phyloP scores from a whole-genome alignment of 345 rosid genomes.

The Aurinia saxatilis region DNA sequence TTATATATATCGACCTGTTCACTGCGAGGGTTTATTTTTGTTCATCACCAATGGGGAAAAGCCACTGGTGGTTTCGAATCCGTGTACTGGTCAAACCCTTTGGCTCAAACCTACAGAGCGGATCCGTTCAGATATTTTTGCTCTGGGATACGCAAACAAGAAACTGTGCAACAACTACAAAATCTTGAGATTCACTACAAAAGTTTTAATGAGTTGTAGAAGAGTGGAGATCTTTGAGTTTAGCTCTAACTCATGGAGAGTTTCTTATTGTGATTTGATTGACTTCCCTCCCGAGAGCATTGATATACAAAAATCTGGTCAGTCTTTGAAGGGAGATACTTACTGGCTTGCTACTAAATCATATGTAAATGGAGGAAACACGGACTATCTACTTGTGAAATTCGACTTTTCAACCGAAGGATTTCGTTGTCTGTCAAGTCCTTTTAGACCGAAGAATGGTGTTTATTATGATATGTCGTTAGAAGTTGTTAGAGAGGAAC shows the following conservation, averaged over 20 bases:
- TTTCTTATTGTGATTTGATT: background rate
- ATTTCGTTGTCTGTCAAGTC: background rate
- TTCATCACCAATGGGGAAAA: background rate
- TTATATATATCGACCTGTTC: too few relatives aligned
- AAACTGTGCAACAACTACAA: background rate
- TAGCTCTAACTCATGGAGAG: background rate
- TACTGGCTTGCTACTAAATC: background rate
- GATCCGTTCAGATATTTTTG: background rate
- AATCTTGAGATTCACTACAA: background rate
- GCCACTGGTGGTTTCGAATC: background rate
- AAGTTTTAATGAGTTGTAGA: too few relatives aligned
- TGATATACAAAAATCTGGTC: background rate
- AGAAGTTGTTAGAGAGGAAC: constrained; percentile 7
- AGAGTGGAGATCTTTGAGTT: background rate
- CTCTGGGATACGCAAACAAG: background rate
- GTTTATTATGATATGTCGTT: background rate
- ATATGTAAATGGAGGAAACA: too few relatives aligned
- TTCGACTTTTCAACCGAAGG: background rate
- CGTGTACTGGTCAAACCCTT: background rate
- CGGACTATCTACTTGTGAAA: background rate
- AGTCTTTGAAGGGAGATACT: background rate
- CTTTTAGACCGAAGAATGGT: too few relatives aligned
- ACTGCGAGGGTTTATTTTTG: background rate
- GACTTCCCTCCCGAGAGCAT: background rate
- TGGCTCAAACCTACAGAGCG: background rate